Conservation (phyloP, 352 stramenopile species). For the Blastocystis sp. region DNA sequence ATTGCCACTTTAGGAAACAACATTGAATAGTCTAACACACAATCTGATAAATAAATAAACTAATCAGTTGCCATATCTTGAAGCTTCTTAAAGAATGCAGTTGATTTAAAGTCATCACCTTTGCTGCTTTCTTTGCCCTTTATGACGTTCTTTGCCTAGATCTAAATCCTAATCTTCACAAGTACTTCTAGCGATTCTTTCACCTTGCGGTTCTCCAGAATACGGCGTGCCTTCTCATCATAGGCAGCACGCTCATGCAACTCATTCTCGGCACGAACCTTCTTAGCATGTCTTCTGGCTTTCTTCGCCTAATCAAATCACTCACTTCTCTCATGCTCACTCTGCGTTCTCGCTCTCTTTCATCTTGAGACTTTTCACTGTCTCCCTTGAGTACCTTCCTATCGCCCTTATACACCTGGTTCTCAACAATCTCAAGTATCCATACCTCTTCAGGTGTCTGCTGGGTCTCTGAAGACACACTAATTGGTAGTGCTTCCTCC, state of each 20-base stretch:
- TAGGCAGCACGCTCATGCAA: slow-evolving; percentile 42
- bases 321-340: neutral
- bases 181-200: slow-evolving; percentile 37
- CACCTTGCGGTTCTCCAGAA: slow-evolving; percentile 57
- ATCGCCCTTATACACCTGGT: neutral
- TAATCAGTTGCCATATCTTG: neutral
- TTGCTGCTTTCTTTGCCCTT: slow-evolving; percentile 34
- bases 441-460: slow-evolving; percentile 71
- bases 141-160: slow-evolving; percentile 52
- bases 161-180: neutral
- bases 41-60: too few relatives aligned
- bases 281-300: neutral
- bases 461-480: slow-evolving; percentile 53
- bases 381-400: slow-evolving; percentile 9
- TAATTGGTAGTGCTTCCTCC: slow-evolving; percentile 71
- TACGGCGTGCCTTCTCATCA: slow-evolving; percentile 44
- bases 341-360: slow-evolving; percentile 11
- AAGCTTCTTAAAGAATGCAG: slow-evolving; percentile 58
- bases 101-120: slow-evolving; percentile 59
- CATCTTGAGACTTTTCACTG: slow-evolving; percentile 32
- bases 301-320: slow-evolving; percentile 15
- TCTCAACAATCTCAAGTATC: slow-evolving; percentile 45
- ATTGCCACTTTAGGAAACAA: neutral
- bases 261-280: slow-evolving; percentile 27
- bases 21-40: neutral